Evolutionary conservation across 163 green algal species (phyloP), one percentile per base, ranked within the genome.

Genomic region (Trebouxiophyceae sp.): DNA sequence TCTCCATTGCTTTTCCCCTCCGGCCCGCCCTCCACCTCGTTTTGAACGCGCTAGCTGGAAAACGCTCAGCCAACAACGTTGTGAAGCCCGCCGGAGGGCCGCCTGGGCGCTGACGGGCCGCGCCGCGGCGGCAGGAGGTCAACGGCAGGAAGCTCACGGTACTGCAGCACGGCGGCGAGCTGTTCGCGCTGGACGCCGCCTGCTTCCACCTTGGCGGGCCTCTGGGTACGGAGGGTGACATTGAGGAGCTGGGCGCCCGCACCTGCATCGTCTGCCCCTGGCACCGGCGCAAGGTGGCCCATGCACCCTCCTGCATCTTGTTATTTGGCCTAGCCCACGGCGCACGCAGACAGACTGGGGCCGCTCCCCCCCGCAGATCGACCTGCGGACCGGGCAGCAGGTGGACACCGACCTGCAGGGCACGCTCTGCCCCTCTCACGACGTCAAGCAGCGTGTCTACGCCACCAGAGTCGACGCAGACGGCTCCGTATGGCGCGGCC

Each of bases 181-280:
- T 75, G 8, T 66, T 75, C 65, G 60, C 54, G 6, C 19, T 82
- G 0, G 75, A 82, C 46, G 62, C 68, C 20, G 23, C 66, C 8
- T 82, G 75, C 60, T 78, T 61, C 33, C 75, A 82, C 31, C 30
- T 65, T 23, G 75, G 75, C 5, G 75, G 75, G 7, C 67, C 71
- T 0, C 57, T 82, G 1, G 71, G 66, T 2, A 47, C 55, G 44
- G 23, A 62, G 6, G 75, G 75, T 32, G 75, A 82, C 29, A 74
- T 82, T 6, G 62, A 72, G 33, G 73, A 80, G 5, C 45, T 74
- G 27, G 45, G 58, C 12, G 67, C 62, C 24, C 68, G 65, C 4
- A 50, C 72, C 1, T 89, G 82, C 62, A 57, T 91, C 0, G 54
- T 73, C 3, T 91, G 84, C 63, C 84, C 84, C 2, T 88, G 77